Evolutionary conservation across 345 rosid genomes (phyloP), one percentile per base, ranked within the genome.

Genomic region (Bruguiera parviflora): DNA sequence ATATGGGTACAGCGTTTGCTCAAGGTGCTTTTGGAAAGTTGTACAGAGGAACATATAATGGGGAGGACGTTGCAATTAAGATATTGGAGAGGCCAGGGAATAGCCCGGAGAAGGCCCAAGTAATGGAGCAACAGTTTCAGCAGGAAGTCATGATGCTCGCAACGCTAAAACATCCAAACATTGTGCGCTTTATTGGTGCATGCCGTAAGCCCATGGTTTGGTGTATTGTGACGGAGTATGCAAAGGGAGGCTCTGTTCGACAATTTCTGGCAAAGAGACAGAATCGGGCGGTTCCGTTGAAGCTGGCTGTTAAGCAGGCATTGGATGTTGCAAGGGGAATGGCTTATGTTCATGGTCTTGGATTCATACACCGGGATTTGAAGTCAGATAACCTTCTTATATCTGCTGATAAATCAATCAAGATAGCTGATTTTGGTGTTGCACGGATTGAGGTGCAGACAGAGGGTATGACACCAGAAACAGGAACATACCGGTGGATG

Each of bases 21-120:
- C 89, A 87, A 79, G 92, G 89, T 31, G 89, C 92, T 47, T 87
- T 85, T 80, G 92, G 92, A 43, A 87, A 85, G 75, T 72, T 87
- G 29, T 87, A 87, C 47, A 73, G 82, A 73, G 78, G 78, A 24
- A 75, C 70, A 25, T 75, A 75, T 39, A 75, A 64, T 37, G 73
- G 78, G 43, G 78, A 75, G 61, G 73, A 75, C 51, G 73, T 75
- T 69, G 78, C 78, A 15, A 64, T 75, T 32, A 75, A 75, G 73
- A 68, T 75, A 47, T 64, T 75, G 61, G 78, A 75, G 78, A 75
- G 78, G 55, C 78, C 78, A 25, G 73, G 64, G 39, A 69, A 64
- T 29, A 64, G 64, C 70, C 70, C 66, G 1, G 78, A 75, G 25
- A 75, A 21, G 33, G 73, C 73, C n/a, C 73, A 69, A 59, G 63